Percentiles rank a stretch among this genome's conserved stretches.
Conservation (phyloP, 2,329 filamentous ascomycete genomes). For the Monosporascus cannonballus region DNA sequence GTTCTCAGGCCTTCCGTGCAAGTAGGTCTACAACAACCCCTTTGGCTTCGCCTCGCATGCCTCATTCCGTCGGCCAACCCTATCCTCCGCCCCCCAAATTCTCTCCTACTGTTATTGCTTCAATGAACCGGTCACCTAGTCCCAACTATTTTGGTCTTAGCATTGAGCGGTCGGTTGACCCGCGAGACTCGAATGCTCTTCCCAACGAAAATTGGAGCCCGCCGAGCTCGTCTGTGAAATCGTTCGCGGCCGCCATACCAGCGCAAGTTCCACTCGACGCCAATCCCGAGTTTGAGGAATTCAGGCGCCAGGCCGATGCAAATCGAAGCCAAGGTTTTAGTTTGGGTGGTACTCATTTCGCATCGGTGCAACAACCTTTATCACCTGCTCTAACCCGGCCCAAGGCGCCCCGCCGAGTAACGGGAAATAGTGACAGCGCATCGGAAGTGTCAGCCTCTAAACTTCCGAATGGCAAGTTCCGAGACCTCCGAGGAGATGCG, state of each 20-base stretch:
- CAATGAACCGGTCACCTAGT: constrained; percentile 49
- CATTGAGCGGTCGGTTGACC: constrained; percentile 54
- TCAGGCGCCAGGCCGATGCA: constrained; percentile 65
- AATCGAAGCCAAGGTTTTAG: constrained; percentile 46
- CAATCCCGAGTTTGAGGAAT: constrained; percentile 78
- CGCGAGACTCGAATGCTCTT: constrained; percentile 57
- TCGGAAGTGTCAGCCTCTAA: constrained; percentile 26
- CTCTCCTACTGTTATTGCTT: constrained; percentile 31
- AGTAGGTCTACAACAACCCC: constrained; percentile 44
- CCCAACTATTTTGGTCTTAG: constrained; percentile 85
- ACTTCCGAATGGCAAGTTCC: constrained; percentile 12
- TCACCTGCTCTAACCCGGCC: constrained; percentile 30
- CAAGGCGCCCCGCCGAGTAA: constrained; percentile 40
- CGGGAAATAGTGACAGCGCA: constrained; percentile 38
- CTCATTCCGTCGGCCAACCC: constrained; percentile 49
- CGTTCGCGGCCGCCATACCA: constrained; percentile 62
- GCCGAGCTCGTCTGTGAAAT: constrained; percentile 63
- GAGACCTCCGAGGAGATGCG: constrained; percentile 6
- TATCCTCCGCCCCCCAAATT: constrained; percentile 40
- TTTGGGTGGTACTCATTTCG: constrained; percentile 41
- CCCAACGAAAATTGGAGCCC: constrained; percentile 71
- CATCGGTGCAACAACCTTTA: constrained; percentile 23
- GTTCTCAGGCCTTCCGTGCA: constrained; percentile 32
- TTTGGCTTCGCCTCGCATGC: constrained; percentile 42
- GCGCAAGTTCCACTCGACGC: constrained; percentile 65